phyloP scores from a whole-genome alignment of 2,329 filamentous ascomycete species.

The Polytolypa hystricis region DNA sequence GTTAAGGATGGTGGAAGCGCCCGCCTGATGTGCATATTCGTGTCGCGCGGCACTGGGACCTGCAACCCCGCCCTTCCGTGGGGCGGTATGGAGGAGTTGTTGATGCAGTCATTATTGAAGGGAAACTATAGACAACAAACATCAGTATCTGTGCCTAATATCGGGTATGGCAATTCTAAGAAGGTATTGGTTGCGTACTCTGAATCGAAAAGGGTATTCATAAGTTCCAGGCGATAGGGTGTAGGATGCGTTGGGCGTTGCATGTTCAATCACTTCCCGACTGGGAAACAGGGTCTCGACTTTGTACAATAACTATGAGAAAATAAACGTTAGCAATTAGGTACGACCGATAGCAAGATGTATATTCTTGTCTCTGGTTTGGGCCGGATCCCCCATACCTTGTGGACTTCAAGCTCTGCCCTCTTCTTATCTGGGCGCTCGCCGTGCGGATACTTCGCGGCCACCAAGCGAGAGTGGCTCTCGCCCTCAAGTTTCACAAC shows the following conservation, averaged over 20 bases:
- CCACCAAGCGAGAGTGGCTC: constrained; percentile 35
- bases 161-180: too few species aligned
- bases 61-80: constrained; percentile 35
- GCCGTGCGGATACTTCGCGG: constrained; percentile 28
- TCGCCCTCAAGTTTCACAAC: constrained; percentile 41
- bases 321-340: too few species aligned
- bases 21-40: constrained; percentile 59
- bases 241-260: constrained; percentile 26
- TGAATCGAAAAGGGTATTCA: constrained; percentile 40
- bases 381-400: constrained; percentile 31
- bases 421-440: constrained; percentile 36
- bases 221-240: constrained; percentile 37
- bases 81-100: constrained; percentile 36
- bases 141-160: too few species aligned
- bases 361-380: too few species aligned
- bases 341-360: too few species aligned
- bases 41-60: constrained; percentile 35
- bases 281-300: constrained; percentile 37
- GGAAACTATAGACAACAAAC: constrained; percentile 28
- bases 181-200: constrained; percentile 21
- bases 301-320: constrained; percentile 36
- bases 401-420: constrained; percentile 39
- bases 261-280: constrained; percentile 29
- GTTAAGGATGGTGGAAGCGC: constrained; percentile 81
- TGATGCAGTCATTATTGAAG: constrained; percentile 39